Percentiles rank a stretch among this genome's conserved stretches.
phyloP scores from a whole-genome alignment of 2,329 filamentous ascomycete species.

The Monosporascus sp. region DNA sequence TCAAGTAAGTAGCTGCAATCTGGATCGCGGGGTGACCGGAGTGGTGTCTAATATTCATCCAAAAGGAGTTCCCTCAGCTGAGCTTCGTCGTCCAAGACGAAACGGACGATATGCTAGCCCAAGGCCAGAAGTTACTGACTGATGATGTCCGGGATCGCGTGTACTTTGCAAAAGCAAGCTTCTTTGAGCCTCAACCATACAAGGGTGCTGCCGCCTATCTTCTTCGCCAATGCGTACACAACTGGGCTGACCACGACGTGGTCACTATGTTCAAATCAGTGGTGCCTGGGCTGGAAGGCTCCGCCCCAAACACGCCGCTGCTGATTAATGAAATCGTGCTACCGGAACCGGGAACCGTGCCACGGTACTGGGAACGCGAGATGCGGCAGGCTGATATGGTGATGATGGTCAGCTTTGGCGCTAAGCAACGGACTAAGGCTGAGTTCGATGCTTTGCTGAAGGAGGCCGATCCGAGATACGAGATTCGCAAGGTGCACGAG shows the following conservation, averaged over 20 bases:
- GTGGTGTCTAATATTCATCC: no score
- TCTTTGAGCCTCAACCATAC: slow-evolving; percentile 9
- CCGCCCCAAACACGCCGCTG: slow-evolving; percentile 16
- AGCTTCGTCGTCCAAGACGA: slow-evolving; percentile 13
- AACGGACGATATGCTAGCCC: slow-evolving; percentile 5
- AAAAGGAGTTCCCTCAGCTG: slow-evolving; percentile 18
- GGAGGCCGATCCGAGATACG: slow-evolving; percentile 16
- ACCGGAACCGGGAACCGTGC: slow-evolving; percentile 15
- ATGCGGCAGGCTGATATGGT: slow-evolving; percentile 25
- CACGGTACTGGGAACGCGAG: slow-evolving; percentile 15
- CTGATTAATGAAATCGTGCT: slow-evolving; percentile 29
- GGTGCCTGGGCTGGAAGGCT: slow-evolving; percentile 12
- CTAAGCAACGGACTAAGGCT: slow-evolving; percentile 16
- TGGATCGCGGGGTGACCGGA: no score
- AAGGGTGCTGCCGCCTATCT: slow-evolving; percentile 5
- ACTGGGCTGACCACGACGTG: slow-evolving; percentile 4
- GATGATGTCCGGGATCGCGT: slow-evolving; percentile 3
- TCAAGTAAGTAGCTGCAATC: no score
- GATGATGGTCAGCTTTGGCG: slow-evolving; percentile 22
- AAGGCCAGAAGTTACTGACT: slow-evolving; percentile 4
- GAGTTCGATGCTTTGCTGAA: slow-evolving; percentile 17
- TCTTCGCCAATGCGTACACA: slow-evolving; percentile 8
- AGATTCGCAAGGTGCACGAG: background rate
- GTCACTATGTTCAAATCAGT: slow-evolving; percentile 10
- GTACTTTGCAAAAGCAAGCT: slow-evolving; percentile 7